phyloP scores from a whole-genome alignment of 176 grass and related monocot species.

The Musa troglodytarum region DNA sequence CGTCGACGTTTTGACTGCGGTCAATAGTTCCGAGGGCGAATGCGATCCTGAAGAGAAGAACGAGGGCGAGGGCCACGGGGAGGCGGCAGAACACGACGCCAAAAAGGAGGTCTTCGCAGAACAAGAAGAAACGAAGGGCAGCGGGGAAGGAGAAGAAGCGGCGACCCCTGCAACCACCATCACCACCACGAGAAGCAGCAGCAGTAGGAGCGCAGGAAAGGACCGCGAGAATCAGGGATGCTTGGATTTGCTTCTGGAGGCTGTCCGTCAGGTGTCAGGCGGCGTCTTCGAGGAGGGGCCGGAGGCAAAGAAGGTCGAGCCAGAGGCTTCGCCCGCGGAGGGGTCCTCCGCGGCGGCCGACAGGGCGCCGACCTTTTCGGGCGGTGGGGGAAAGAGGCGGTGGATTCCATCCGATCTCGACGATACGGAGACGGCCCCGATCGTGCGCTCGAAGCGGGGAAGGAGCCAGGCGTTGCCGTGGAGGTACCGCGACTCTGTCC shows the following conservation, averaged over 20 bases:
- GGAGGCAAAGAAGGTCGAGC: neutral
- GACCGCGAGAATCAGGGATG: neutral
- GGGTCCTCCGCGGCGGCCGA: neutral
- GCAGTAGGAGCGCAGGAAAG: neutral
- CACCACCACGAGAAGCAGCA: neutral
- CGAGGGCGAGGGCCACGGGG: neutral
- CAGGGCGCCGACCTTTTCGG: neutral
- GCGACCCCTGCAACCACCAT: neutral
- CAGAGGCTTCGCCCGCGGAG: neutral
- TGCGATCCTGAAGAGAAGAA: conserved; percentile 12
- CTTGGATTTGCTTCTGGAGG: conserved; percentile 18
- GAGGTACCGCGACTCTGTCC: conserved; percentile 23
- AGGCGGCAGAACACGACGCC: conserved; percentile 1
- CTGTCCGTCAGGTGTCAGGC: conserved; percentile 16
- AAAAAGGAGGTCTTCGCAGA: neutral
- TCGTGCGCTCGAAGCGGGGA: conserved; percentile 28
- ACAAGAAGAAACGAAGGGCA: neutral
- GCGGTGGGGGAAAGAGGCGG: neutral
- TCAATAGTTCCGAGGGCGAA: conserved; percentile 16
- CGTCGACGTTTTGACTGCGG: neutral
- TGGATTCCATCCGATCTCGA: conserved; percentile 13
- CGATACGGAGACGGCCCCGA: conserved; percentile 15
- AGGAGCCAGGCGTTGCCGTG: conserved; percentile 19
- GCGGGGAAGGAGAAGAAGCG: neutral
- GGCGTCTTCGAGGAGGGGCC: conserved; percentile 9